A percentile compares a stretch with the other conserved stretches of the same genome.
Conservation (phyloP, 306 rosid genomes). For the Medicago ruthenica region DNA sequence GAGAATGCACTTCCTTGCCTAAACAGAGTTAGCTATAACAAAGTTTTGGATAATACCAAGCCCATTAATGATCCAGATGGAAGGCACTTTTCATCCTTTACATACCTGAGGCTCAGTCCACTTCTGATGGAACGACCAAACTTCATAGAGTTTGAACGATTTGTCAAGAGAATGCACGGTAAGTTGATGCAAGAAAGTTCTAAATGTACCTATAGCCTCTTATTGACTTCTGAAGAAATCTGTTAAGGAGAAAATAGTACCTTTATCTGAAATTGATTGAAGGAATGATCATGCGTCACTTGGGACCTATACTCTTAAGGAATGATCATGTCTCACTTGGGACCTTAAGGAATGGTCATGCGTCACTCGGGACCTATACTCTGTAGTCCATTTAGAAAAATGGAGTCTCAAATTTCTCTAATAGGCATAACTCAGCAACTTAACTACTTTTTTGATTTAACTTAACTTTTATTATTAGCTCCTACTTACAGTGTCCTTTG, state of each 20-base stretch:
- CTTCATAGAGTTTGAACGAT: constrained; percentile 84
- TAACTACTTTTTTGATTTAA: neutral
- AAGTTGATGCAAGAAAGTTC: constrained; percentile 34
- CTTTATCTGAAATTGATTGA: constrained; percentile 18
- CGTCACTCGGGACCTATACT: neutral
- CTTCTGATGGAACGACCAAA: constrained; percentile 78
- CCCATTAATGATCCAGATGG: constrained; percentile 87
- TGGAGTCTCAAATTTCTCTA: neutral
- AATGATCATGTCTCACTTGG: constrained; percentile 1
- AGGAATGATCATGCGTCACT: constrained; percentile 4
- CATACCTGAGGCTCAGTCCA: constrained; percentile 83
- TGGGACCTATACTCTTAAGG: too few relatives aligned
- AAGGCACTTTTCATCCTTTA: constrained; percentile 77
- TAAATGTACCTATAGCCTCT: neutral
- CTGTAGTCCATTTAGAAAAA: neutral
- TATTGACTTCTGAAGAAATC: constrained; percentile 11
- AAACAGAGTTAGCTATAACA: constrained; percentile 73
- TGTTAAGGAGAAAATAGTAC: neutral
- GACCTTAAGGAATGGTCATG: neutral
- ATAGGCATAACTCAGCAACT: neutral
- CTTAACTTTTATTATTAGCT: neutral
- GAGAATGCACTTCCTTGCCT: constrained; percentile 82
- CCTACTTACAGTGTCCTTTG: neutral
- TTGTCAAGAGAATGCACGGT: constrained; percentile 98
- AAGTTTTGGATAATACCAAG: constrained; percentile 81